Conservation (phyloP, 306 rosid species). For the Castanospermum australe region DNA sequence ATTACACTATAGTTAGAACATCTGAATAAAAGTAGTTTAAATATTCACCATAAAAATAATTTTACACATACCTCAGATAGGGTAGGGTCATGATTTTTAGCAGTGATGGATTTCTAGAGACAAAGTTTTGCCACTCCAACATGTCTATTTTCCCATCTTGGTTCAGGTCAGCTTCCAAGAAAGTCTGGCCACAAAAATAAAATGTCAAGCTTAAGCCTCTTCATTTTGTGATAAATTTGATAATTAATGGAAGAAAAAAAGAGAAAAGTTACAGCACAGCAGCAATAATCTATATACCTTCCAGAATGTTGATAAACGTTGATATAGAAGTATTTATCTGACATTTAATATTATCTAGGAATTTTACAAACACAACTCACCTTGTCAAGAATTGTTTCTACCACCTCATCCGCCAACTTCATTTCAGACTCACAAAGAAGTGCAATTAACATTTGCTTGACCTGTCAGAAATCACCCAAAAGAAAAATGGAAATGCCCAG, state of each 20-base stretch:
- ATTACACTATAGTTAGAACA: neutral
- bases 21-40: neutral
- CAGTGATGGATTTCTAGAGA: constrained; percentile 78
- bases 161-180: constrained; percentile 79
- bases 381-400: constrained; percentile 83
- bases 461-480: constrained; percentile 51
- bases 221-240: neutral
- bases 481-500: neutral
- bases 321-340: neutral
- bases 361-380: constrained; percentile 40
- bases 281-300: neutral
- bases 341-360: neutral
- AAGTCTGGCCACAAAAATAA: constrained; percentile 58
- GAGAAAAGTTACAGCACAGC: neutral
- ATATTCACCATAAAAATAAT: neutral
- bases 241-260: neutral
- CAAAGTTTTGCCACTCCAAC: constrained; percentile 71
- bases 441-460: constrained; percentile 93
- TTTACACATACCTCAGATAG: constrained; percentile 62
- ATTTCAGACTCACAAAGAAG: constrained; percentile 96
- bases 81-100: constrained; percentile 93
- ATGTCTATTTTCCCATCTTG: constrained; percentile 90
- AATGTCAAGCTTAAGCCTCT: neutral
- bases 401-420: constrained; percentile 90
- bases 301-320: neutral